phyloP scores from a whole-genome alignment of 2,329 filamentous ascomycete genomes.

The Fusarium sp. region DNA sequence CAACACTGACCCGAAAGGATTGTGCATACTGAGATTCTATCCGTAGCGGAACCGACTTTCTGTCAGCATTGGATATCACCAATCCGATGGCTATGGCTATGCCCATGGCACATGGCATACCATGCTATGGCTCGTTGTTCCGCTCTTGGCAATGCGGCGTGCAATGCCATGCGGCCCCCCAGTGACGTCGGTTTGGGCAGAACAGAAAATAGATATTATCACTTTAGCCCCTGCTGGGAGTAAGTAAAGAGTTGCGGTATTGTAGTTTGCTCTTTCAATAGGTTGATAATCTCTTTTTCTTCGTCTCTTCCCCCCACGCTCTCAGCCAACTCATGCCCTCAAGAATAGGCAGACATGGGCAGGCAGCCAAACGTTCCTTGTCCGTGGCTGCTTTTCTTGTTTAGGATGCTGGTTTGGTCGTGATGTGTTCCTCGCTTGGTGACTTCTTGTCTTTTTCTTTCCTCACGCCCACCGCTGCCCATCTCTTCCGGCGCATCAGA shows the following conservation, averaged over 20 bases:
- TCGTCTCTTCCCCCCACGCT: conserved; percentile 20
- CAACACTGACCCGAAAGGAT: conserved; percentile 6
- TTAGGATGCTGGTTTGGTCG: conserved; percentile 20
- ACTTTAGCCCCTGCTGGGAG: conserved; percentile 36
- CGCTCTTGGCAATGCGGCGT: conserved; percentile 43
- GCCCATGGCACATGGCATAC: conserved; percentile 40
- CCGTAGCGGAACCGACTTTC: conserved; percentile 36
- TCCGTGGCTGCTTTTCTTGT: conserved; percentile 25
- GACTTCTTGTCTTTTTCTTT: conserved; percentile 16
- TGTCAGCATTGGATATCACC: conserved; percentile 17
- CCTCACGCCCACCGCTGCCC: conserved; percentile 21
- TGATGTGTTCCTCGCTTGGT: conserved; percentile 33
- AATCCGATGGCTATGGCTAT: conserved; percentile 42
- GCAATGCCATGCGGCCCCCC: conserved; percentile 11
- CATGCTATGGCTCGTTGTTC: conserved; percentile 37
- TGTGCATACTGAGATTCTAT: conserved; percentile 4
- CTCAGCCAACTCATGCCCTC: conserved; percentile 27
- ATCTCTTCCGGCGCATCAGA: conserved; percentile 18
- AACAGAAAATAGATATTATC: conserved; percentile 37
- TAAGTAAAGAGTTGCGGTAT: conserved; percentile 34
- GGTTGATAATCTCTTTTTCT: conserved; percentile 9
- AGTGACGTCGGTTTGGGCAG: conserved; percentile 48
- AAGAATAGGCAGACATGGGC: conserved; percentile 17
- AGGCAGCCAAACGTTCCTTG: conserved; percentile 2
- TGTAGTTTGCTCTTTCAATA: conserved; percentile 30